A percentile compares a stretch with the other conserved stretches of the same genome.
These are phyloP conservation scores for Lasiodiplodia sp. DNA, from an alignment of 2,329 filamentous ascomycete genomes.

Conservation along the genomic window DNA sequence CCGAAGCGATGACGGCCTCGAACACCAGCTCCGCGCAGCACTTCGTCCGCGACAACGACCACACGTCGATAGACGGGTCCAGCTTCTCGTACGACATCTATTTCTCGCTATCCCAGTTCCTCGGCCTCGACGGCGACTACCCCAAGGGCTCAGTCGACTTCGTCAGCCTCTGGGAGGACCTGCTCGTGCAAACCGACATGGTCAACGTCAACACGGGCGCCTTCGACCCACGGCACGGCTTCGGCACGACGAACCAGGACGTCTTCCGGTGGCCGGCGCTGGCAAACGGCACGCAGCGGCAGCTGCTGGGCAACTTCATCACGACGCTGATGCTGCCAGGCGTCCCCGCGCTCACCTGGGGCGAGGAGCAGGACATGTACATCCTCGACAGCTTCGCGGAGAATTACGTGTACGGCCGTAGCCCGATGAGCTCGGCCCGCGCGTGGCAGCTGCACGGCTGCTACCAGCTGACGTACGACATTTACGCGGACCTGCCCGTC, in stretches of 20 bases:
- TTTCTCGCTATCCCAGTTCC: background rate
- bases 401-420: slow-evolving; percentile 71
- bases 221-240: slow-evolving; percentile 68
- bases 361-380: slow-evolving; percentile 72
- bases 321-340: slow-evolving; percentile 67
- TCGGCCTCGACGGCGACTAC: background rate
- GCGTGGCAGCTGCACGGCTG: slow-evolving; percentile 72
- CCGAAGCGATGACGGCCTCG: background rate
- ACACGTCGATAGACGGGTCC: background rate
- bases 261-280: slow-evolving; percentile 70
- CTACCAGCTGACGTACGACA: slow-evolving; percentile 62
- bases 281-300: slow-evolving; percentile 63
- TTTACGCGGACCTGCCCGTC: slow-evolving; percentile 66
- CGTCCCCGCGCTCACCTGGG: slow-evolving; percentile 67
- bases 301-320: slow-evolving; percentile 65
- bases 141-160: background rate
- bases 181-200: background rate
- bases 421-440: slow-evolving; percentile 66
- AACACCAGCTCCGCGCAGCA: background rate
- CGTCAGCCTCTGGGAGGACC: background rate
- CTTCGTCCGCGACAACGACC: background rate
- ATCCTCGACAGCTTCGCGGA: slow-evolving; percentile 69
- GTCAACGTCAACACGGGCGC: slow-evolving; percentile 55
- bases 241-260: slow-evolving; percentile 70
- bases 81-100: background rate